Base-by-base conservation (phyloP, 2,329 filamentous ascomycete genomes). In the Cladosporium sp. region DNA sequence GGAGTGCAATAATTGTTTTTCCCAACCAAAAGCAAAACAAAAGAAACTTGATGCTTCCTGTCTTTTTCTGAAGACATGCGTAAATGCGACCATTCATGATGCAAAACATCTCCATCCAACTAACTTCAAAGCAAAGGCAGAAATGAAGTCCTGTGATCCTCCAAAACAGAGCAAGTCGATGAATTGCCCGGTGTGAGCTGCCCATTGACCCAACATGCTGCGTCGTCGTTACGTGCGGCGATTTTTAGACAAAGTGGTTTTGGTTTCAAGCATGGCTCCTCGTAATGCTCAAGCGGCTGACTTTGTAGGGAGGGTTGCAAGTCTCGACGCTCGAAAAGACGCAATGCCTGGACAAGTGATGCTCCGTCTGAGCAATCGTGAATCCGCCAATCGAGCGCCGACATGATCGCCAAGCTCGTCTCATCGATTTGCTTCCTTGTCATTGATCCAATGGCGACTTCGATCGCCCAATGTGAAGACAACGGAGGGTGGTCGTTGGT, bases 371-470 rank as follows among this genome's bases (percentile, higher is more conserved):
- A 51, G 47, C 58, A 58, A 7, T 39, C 24, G 22, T 61, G 60
- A 7, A 64, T 47, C 4, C 53, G 51, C 59, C 61, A 64, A n/a
- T 63, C 62, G 6, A 64, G 56, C 11, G 53, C 51, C 7, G 42
- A 44, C 19, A 62, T 54, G 36, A 63, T 20, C 1, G 56, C 51
- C 29, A 56, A 37, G 12, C 50, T 55, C n/a, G 59, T 55, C 4
- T 48, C 19, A 19, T 58, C 52, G 34, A 64, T 56, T 8, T 56
- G 47, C 9, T 54, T 49, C 8, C 52, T 52, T 11, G 56, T 54
- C 30, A 55, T 56, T 4, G 53, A 15, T n/a, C 45, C 32, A n/a
- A 50, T 47, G 32, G 60, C 56, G 6, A 64, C 56, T 13, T 58
- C 44, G 19, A 49, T 48, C n/a, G 60, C 58, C 59, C 61, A 61